Evolutionary conservation across 352 stramenopile genomes (phyloP).

Genomic region (Phytophthora uliginosa): DNA sequence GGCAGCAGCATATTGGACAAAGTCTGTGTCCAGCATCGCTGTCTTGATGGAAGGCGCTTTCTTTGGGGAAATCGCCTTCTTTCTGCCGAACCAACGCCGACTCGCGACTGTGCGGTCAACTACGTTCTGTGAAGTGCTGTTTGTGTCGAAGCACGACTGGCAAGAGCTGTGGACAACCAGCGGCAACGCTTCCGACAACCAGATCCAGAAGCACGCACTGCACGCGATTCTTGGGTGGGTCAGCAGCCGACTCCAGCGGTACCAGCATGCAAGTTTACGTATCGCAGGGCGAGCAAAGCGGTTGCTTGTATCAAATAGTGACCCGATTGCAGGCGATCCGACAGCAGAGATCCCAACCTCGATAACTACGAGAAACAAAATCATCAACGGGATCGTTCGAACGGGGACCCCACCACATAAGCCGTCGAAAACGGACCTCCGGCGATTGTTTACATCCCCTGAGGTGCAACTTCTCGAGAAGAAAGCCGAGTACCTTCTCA

Average conservation of each 20-base stretch:
- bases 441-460: constrained; percentile 48
- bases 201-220: constrained; percentile 66
- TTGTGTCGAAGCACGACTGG: constrained; percentile 70
- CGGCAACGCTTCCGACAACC: constrained; percentile 45
- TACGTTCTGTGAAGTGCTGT: constrained; percentile 67
- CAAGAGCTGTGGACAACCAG: constrained; percentile 58
- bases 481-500: constrained; percentile 54
- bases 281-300: constrained; percentile 50
- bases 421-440: constrained; percentile 18
- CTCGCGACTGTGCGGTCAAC: constrained; percentile 71
- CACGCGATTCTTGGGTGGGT: constrained; percentile 77
- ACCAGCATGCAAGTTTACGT: constrained; percentile 49
- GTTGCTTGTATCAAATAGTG: neutral
- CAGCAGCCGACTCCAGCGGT: constrained; percentile 47
- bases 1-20: constrained; percentile 52
- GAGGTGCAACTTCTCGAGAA: constrained; percentile 62
- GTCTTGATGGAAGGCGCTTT: constrained; percentile 33
- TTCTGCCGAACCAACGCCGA: constrained; percentile 64
- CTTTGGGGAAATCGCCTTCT: constrained; percentile 80
- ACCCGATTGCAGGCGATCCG: neutral
- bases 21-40: constrained; percentile 13
- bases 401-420: neutral
- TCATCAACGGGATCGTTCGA: neutral
- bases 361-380: neutral
- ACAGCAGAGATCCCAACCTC: neutral